A percentile compares a stretch with the other conserved stretches of the same genome.
Conservation (phyloP, 306 rosid genomes). For the Cucumis sativus region Cucumber_9930_V3 NC_026661.2:350501-351000, state of each 20-base stretch:
- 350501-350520: constrained; percentile 98
- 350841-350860: background rate
- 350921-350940: constrained; percentile 1
- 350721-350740: background rate
- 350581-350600: constrained; percentile 13
- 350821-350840: background rate
- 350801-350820: background rate
- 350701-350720: background rate
- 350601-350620: background rate
- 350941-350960: background rate
- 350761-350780: background rate
- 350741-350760: background rate
- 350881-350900: background rate
- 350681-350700: background rate
- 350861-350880: background rate
- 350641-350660: background rate
- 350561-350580: constrained; percentile 87
- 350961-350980: background rate
- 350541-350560: constrained; percentile 98
- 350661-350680: background rate
- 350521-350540: constrained; percentile 75
- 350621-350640: background rate
- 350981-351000: background rate
- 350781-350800: background rate
- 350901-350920: background rate